Conservation (phyloP, 306 rosid genomes). For the Prunus armeniaca region DNA sequence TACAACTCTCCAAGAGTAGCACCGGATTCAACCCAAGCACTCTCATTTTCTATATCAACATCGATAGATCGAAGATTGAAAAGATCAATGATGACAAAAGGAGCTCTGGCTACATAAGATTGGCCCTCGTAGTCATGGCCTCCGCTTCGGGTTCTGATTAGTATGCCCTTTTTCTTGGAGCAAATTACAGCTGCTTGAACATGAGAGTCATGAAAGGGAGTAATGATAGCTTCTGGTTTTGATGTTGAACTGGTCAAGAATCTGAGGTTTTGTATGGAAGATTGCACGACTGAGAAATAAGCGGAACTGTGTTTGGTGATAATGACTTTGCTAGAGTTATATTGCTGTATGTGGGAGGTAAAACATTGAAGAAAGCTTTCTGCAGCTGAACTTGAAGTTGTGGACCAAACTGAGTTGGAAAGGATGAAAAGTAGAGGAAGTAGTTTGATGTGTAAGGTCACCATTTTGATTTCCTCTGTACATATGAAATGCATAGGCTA, state of each 20-base stretch:
- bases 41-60: background rate
- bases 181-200: constrained; percentile 3
- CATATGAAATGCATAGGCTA: background rate
- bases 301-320: constrained; percentile 21
- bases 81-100: background rate
- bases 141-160: background rate
- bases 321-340: constrained; percentile 2
- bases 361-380: constrained; percentile 23
- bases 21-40: background rate
- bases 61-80: background rate
- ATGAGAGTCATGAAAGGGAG: constrained; percentile 26
- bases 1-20: background rate
- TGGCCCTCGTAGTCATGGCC: constrained; percentile 30
- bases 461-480: background rate
- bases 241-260: constrained; percentile 32
- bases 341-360: background rate
- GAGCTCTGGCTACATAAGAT: background rate
- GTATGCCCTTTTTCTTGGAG: background rate
- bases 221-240: constrained; percentile 43
- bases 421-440: background rate
- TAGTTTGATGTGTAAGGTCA: background rate
- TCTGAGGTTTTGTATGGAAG: constrained; percentile 40
- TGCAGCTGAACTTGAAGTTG: background rate
- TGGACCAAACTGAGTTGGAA: background rate
- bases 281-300: constrained; percentile 27